Conservation (phyloP, 1,284 basidiomycete genomes). For the Sphagnurus paluster region DNA sequence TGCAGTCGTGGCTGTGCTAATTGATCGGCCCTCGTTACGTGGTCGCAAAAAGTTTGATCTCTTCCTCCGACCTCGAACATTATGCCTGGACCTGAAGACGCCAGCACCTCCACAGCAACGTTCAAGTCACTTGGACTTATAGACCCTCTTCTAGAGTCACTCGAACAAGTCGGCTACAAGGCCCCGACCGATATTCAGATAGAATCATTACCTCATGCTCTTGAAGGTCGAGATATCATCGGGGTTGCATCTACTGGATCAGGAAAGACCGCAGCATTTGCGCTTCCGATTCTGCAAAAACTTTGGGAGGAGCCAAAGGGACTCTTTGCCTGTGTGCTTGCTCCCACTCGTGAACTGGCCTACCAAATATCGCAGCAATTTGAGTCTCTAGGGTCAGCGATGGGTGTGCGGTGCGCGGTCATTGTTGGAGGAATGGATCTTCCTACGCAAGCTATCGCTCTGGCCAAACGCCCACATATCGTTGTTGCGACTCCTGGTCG, state of each 20-base stretch:
- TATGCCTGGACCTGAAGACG: slow-evolving; percentile 62
- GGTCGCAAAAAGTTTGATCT: slow-evolving; percentile 18
- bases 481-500: slow-evolving; percentile 98
- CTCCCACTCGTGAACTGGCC: slow-evolving; percentile 97
- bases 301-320: slow-evolving; percentile 96
- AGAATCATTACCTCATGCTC: slow-evolving; percentile 86
- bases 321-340: slow-evolving; percentile 91
- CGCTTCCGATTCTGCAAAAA: slow-evolving; percentile 93
- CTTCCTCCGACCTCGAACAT: not conserved
- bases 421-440: slow-evolving; percentile 97
- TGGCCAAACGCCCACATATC: slow-evolving; percentile 93
- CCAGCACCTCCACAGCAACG: slow-evolving; percentile 51
- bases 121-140: slow-evolving; percentile 87
- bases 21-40: slow-evolving; percentile 21
- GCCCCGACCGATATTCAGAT: slow-evolving; percentile 92
- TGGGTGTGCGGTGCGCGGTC: slow-evolving; percentile 90
- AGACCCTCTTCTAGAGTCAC: slow-evolving; percentile 85
- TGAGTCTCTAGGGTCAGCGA: slow-evolving; percentile 88
- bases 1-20: slow-evolving; percentile 21
- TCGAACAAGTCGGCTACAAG: slow-evolving; percentile 83
- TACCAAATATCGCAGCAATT: slow-evolving; percentile 98
- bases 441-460: slow-evolving; percentile 90
- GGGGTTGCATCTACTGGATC: slow-evolving; percentile 97
- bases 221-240: slow-evolving; percentile 93
- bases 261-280: slow-evolving; percentile 98